These are phyloP conservation scores for Alternaria hordeiaustralica DNA, from an alignment of 2,329 filamentous ascomycete genomes.

Conservation along the genomic window DNA sequence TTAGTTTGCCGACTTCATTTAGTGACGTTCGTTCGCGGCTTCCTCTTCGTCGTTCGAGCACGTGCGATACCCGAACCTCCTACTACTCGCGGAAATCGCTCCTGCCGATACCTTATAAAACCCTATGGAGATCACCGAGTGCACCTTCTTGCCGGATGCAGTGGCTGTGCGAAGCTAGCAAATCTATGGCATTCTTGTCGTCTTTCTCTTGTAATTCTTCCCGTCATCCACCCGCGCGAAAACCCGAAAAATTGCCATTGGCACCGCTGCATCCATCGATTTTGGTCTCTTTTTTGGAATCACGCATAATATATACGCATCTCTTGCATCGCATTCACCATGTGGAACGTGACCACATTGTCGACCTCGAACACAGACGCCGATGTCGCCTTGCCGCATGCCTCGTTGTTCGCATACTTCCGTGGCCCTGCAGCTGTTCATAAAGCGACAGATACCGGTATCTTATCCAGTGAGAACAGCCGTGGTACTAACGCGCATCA, in stretches of 20 bases:
- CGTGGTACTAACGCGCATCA: not conserved
- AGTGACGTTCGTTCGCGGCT: not conserved
- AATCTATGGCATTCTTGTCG: not conserved
- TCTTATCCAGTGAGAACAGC: not conserved
- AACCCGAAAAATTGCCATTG: not conserved
- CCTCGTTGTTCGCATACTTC: conserved; percentile 23
- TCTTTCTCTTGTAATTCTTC: not conserved
- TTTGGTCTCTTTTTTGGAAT: conserved; percentile 9
- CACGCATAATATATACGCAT: conserved; percentile 7
- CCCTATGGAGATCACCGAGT: not conserved
- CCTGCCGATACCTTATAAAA: not conserved
- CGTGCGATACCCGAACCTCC: not conserved
- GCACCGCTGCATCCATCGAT: not conserved
- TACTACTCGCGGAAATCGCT: not conserved
- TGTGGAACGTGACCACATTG: not conserved
- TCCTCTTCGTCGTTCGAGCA: not conserved
- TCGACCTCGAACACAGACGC: conserved; percentile 3
- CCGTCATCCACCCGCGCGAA: not conserved
- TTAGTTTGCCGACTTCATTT: no score
- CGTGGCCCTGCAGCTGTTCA: not conserved
- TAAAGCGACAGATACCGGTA: not conserved
- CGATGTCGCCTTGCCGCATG: conserved; percentile 15
- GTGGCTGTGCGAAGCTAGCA: not conserved
- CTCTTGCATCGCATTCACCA: not conserved
- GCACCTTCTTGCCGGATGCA: not conserved